Evolutionary conservation across 352 stramenopile species (phyloP).

Genomic region (Globisporangium alternatum): DNA sequence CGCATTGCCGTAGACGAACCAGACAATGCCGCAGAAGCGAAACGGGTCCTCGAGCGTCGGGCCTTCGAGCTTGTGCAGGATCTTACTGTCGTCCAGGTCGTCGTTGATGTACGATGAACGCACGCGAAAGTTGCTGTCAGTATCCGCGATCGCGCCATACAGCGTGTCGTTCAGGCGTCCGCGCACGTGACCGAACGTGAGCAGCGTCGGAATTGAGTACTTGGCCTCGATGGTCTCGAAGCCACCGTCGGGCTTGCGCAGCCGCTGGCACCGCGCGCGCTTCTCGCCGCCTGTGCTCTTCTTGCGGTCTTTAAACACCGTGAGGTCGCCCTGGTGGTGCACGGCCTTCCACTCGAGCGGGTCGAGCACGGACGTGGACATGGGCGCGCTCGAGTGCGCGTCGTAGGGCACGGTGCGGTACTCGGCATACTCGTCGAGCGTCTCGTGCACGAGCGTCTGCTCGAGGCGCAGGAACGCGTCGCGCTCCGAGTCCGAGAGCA

Average conservation of each 20-base stretch:
- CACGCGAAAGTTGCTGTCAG: constrained; percentile 13
- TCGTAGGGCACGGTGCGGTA: constrained; percentile 32
- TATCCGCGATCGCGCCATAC: constrained; percentile 19
- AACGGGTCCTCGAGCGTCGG: constrained; percentile 21
- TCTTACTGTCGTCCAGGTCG: constrained; percentile 14
- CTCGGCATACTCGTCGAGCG: constrained; percentile 27
- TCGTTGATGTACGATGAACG: constrained; percentile 16
- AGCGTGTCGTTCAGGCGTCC: constrained; percentile 17
- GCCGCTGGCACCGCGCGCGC: background rate
- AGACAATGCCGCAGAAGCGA: constrained; percentile 19
- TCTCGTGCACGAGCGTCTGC: constrained; percentile 28
- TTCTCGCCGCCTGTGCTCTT: constrained; percentile 22
- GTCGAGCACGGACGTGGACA: constrained; percentile 20
- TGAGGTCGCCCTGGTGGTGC: constrained; percentile 31
- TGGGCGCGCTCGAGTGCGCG: constrained; percentile 13
- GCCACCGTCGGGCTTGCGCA: constrained; percentile 7
- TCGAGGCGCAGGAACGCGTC: constrained; percentile 26
- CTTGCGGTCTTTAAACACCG: constrained; percentile 34
- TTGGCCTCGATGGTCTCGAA: constrained; percentile 6
- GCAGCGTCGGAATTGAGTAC: constrained; percentile 17
- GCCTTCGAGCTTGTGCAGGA: constrained; percentile 16
- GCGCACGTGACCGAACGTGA: constrained; percentile 9
- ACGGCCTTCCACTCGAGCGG: constrained; percentile 39
- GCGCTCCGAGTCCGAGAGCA: constrained; percentile 24
- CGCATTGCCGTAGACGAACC: constrained; percentile 12